A percentile compares a stretch with the other conserved stretches of the same genome.
These are phyloP conservation scores for Drechslerella coelobrocha DNA, from an alignment of 2,329 filamentous ascomycete genomes.

Conservation along the genomic window DNA sequence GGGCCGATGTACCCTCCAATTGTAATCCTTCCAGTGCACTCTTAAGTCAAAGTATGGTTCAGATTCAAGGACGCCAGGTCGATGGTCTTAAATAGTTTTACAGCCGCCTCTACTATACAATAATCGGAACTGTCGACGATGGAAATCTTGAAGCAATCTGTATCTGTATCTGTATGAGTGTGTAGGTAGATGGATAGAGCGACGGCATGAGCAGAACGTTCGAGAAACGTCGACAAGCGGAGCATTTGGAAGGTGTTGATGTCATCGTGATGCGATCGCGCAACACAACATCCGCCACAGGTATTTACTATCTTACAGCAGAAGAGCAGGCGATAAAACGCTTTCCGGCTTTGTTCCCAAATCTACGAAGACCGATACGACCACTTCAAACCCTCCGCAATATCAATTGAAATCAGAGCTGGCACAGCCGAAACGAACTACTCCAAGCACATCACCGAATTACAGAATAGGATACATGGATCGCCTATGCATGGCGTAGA, in stretches of 20 bases:
- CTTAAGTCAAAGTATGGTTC: background rate
- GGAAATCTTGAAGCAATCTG: background rate
- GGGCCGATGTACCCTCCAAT: too few relatives aligned
- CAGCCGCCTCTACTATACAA: background rate
- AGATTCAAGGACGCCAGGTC: background rate
- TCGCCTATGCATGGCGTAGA: constrained; percentile 11
- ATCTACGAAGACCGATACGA: too few relatives aligned
- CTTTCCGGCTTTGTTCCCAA: too few relatives aligned
- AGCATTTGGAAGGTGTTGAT: constrained; percentile 24
- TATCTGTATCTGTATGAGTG: background rate
- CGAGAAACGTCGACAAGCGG: constrained; percentile 30
- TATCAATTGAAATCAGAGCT: background rate
- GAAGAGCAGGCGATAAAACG: background rate
- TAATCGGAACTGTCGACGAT: background rate
- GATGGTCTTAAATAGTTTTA: constrained; percentile 7
- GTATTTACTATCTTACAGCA: background rate
- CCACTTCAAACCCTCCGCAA: too few relatives aligned
- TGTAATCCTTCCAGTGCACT: too few relatives aligned
- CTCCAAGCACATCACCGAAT: too few relatives aligned
- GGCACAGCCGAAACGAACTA: background rate
- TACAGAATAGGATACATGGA: too few relatives aligned
- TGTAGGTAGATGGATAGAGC: background rate
- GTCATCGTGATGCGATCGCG: constrained; percentile 31
- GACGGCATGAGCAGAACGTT: constrained; percentile 21
- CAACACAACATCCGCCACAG: constrained; percentile 23